Base-by-base conservation (phyloP, 441 rosid species). In the Brassica hybrid region DNA sequence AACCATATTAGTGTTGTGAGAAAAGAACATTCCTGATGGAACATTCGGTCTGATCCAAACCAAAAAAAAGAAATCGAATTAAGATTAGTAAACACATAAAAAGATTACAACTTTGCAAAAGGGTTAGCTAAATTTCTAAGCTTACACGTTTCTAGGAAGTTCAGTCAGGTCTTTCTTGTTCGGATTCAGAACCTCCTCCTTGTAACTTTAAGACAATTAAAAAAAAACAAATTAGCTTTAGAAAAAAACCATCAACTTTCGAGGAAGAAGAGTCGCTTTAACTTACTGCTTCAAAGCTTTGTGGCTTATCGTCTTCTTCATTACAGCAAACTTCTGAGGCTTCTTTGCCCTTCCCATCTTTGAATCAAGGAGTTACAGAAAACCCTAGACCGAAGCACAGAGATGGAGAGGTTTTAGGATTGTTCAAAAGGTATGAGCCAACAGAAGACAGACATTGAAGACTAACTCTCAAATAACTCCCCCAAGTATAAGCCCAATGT, bases 61-160 rank as follows among this genome's bases (percentile, higher is more conserved):
- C 11, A 56, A 56, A 48, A 6, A 7, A 34, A 34, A 38, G 6
- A 38, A 7, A 10, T 38, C 45, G 10, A 38, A 9, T 8, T 2
- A 2, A 38, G 34, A 30, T 30, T 30, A 30, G 0, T 19, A 21
- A 21, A 13, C n/a, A n/a, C 14, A 52, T 0, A 14, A 77, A 54
- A 0, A 5, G 5, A 58, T 72, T 8, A 71, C 12, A 72, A 36
- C 18, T 78, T 61, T 21, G 50, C 7, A 8, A 19, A 66, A 50
- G 1, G 32, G 6, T 27, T 4, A 36, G 60, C 23, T 43, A 12
- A 27, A 21, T 21, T 19, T 21, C 23, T 21, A 1, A 59, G 78
- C 91, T 86, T 89, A 90, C 99, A 93, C 98, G 63, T 93, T 91
- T 81, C 94, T 84, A 0, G 96, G 98, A 63, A 93, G 91, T 72